Evolutionary conservation across 306 rosid species (phyloP).

Genomic region (Lathyrus tuberosus): DNA sequence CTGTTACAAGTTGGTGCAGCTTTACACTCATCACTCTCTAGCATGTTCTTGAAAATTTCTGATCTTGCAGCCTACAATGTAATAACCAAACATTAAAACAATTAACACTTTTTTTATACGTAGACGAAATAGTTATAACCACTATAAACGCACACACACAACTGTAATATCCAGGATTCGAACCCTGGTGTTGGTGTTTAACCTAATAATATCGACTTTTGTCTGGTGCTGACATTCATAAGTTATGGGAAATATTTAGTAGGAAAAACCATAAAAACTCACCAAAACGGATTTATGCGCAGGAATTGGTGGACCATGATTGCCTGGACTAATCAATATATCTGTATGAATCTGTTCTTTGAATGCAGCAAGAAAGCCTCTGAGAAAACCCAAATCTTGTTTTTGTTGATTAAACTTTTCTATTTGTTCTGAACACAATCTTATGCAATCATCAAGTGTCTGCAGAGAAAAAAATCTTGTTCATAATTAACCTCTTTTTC

Average conservation of each 20-base stretch:
- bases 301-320: conserved; percentile 55
- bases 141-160: too few relatives aligned
- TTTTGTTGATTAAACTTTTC: conserved; percentile 43
- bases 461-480: conserved; percentile 24
- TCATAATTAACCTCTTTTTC: conserved; percentile 14
- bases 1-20: conserved; percentile 49
- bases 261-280: conserved; percentile 17
- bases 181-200: too few relatives aligned
- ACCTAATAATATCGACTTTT: too few relatives aligned
- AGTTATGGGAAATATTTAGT: background rate
- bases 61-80: conserved; percentile 67
- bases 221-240: too few relatives aligned
- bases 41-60: conserved; percentile 72
- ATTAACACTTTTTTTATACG: too few relatives aligned
- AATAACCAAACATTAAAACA: background rate
- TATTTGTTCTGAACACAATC: conserved; percentile 47
- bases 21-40: conserved; percentile 73
- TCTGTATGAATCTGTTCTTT: conserved; percentile 67
- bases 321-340: conserved; percentile 56
- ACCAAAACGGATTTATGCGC: conserved; percentile 66
- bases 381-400: conserved; percentile 53
- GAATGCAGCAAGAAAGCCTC: conserved; percentile 57
- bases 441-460: conserved; percentile 56
- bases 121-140: too few relatives aligned
- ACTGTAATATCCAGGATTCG: too few relatives aligned